Conservation (phyloP, 768 basidiomycete genomes). For the Leccinum broughii region DNA sequence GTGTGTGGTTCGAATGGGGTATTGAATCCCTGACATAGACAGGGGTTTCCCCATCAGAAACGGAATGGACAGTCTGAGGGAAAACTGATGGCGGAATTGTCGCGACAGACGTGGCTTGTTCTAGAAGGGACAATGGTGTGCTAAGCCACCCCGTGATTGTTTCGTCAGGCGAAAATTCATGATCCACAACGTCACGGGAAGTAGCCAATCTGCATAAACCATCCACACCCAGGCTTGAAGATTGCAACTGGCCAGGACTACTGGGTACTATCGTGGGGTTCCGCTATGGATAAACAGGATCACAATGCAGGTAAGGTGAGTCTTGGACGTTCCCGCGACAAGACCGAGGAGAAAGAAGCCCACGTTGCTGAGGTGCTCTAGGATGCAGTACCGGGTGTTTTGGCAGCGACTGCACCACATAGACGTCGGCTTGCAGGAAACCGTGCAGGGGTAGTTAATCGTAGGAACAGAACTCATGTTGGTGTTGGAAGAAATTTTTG, state of each 20-base stretch:
- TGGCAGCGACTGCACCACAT: slow-evolving; percentile 92
- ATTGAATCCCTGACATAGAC: not conserved
- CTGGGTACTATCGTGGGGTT: too few relatives aligned
- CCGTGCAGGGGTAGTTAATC: slow-evolving; percentile 73
- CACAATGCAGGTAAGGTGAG: too few relatives aligned
- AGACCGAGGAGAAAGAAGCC: slow-evolving; percentile 20
- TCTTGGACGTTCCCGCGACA: slow-evolving; percentile 17
- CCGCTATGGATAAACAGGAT: too few relatives aligned
- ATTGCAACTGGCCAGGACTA: too few relatives aligned
- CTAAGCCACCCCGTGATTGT: not conserved
- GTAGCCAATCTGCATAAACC: too few relatives aligned
- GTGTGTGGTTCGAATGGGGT: not conserved
- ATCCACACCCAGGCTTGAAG: too few relatives aligned
- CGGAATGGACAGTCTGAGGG: too few relatives aligned
- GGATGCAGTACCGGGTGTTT: slow-evolving; percentile 75
- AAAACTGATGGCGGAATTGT: not conserved
- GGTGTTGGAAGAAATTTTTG: too few relatives aligned
- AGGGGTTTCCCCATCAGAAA: not conserved
- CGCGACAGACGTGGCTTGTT: not conserved
- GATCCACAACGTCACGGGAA: too few relatives aligned
- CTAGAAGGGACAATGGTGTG: not conserved
- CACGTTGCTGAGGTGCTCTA: slow-evolving; percentile 73
- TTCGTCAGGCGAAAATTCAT: not conserved
- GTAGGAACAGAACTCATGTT: slow-evolving; percentile 38
- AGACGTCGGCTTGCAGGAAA: slow-evolving; percentile 71